Evolutionary conservation across 345 rosid genomes (phyloP).

Genomic region (Eucalyptus guilfoylei): DNA sequence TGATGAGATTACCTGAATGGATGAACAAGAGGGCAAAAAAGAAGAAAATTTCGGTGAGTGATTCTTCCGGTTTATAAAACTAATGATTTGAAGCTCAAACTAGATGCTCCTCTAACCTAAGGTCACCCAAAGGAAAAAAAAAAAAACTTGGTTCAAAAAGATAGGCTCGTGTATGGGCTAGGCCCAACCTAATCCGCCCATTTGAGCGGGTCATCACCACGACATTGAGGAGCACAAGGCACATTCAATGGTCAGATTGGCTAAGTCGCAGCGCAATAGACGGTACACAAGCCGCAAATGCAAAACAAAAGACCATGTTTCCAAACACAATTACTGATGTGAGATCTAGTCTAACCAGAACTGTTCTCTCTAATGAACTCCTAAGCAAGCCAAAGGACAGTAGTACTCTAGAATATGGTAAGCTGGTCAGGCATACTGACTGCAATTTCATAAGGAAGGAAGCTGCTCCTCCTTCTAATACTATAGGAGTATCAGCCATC

Average conservation of each 20-base stretch:
- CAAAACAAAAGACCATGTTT: not conserved
- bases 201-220: not conserved
- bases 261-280: not conserved
- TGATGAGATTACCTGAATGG: slow-evolving; percentile 43
- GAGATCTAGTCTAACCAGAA: not conserved
- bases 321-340: not conserved
- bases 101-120: not conserved
- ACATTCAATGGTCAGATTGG: not conserved
- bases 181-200: not conserved
- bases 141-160: not conserved
- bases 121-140: not conserved
- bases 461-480: not conserved
- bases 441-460: not conserved
- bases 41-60: not conserved
- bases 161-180: not conserved
- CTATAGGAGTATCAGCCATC: not conserved
- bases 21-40: not conserved
- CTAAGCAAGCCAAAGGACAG: not conserved
- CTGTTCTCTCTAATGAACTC: not conserved
- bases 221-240: not conserved
- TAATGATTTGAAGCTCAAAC: not conserved
- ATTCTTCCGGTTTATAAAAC: not conserved
- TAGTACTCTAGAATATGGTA: not conserved
- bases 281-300: not conserved
- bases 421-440: not conserved